Percentiles rank a stretch among this genome's conserved stretches.
Conservation (phyloP, 331 rosid species). For the Stylosanthes scabra region DNA sequence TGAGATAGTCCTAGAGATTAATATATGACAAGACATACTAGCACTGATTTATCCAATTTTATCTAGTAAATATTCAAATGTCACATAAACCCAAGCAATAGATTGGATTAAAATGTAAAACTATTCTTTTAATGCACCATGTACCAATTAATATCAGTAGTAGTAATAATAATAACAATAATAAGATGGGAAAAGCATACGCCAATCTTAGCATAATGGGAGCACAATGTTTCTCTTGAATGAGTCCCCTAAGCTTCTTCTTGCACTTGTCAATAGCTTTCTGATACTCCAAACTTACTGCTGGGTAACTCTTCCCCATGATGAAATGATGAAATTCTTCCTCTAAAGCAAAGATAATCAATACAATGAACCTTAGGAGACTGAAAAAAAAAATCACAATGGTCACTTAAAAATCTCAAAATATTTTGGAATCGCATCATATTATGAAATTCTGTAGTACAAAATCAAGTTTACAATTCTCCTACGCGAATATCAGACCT, state of each 20-base stretch:
- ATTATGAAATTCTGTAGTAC: not conserved
- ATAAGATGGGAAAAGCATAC: slow-evolving; percentile 30
- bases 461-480: not conserved
- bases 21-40: no score
- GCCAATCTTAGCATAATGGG: slow-evolving; percentile 63
- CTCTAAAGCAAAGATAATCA: no score
- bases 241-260: slow-evolving; percentile 56
- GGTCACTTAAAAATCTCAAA: not conserved
- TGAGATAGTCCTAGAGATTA: no score
- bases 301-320: slow-evolving; percentile 60
- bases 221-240: slow-evolving; percentile 61
- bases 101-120: no score
- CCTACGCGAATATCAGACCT: not conserved
- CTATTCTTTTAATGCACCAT: no score
- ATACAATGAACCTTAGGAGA: no score
- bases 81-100: no score
- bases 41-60: no score
- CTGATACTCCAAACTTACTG: slow-evolving; percentile 52
- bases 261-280: slow-evolving; percentile 57
- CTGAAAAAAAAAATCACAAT: not conserved
- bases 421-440: not conserved
- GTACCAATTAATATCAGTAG: no score
- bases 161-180: no score
- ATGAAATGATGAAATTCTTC: not conserved
- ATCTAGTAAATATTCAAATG: no score